Evolutionary conservation across 1,284 basidiomycete species (phyloP).

Genomic region (Ustilago xerochloae): DNA sequence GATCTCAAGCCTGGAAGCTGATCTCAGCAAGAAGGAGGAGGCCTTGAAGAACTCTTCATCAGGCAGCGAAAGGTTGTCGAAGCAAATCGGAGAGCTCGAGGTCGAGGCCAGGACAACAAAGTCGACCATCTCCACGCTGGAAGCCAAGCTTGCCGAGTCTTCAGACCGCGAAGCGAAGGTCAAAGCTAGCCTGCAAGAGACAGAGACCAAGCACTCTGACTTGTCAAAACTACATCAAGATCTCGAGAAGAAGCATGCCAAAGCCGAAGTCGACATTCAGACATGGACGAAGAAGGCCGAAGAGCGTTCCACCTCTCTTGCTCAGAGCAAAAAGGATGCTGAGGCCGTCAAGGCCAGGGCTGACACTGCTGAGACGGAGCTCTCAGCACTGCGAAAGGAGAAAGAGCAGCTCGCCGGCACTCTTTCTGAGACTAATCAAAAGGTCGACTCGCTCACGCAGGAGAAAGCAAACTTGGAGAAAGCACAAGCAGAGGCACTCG

Average conservation of each 20-base stretch:
- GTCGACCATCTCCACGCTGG: neutral
- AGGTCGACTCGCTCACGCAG: slow-evolving; percentile 22
- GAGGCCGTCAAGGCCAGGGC: slow-evolving; percentile 15
- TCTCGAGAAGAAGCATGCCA: slow-evolving; percentile 23
- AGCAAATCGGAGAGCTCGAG: slow-evolving; percentile 1
- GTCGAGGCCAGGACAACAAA: neutral
- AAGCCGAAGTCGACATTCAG: slow-evolving; percentile 20
- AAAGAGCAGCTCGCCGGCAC: slow-evolving; percentile 32
- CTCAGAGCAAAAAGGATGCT: slow-evolving; percentile 19
- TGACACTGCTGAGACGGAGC: slow-evolving; percentile 23
- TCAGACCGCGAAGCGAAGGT: slow-evolving; percentile 21
- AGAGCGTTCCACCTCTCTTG: slow-evolving; percentile 15
- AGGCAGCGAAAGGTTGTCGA: neutral
- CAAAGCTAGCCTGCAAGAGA: slow-evolving; percentile 17
- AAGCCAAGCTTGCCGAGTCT: slow-evolving; percentile 16
- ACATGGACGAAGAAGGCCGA: slow-evolving; percentile 17
- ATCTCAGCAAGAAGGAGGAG: slow-evolving; percentile 1
- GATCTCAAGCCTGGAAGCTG: slow-evolving; percentile 2
- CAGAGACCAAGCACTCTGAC: slow-evolving; percentile 1
- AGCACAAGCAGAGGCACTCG: slow-evolving; percentile 15
- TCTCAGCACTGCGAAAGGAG: slow-evolving; percentile 22
- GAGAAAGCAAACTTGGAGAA: slow-evolving; percentile 30
- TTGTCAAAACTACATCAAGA: neutral
- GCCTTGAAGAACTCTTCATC: neutral
- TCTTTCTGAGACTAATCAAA: slow-evolving; percentile 25